These are phyloP conservation scores for Arabis alpina DNA, from an alignment of 345 rosid species.

Conservation along the genomic window DNA sequence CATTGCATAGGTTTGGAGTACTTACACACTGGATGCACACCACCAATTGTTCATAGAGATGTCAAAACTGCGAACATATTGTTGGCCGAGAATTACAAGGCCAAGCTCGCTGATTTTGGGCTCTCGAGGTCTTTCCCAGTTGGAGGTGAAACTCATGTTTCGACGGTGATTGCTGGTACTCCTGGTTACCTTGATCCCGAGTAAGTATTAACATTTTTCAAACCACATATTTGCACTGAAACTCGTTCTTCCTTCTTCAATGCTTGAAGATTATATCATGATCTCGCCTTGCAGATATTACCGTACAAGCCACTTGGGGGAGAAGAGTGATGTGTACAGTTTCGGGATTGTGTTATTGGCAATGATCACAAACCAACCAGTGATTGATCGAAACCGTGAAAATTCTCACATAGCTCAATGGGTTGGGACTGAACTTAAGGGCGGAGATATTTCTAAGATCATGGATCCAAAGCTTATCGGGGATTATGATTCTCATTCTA, in stretches of 20 bases:
- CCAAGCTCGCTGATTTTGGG: too few species aligned
- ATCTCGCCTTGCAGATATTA: neutral
- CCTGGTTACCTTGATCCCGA: too few species aligned
- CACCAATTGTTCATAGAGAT: too few species aligned
- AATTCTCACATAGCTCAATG: neutral
- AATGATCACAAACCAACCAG: slow-evolving; percentile 9
- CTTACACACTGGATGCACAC: too few species aligned
- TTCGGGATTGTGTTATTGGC: slow-evolving; percentile 9
- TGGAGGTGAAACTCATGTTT: too few species aligned
- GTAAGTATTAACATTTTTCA: too few species aligned
- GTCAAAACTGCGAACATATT: too few species aligned
- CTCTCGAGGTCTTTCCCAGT: too few species aligned
- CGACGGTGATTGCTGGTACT: too few species aligned
- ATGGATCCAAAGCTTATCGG: slow-evolving; percentile 18
- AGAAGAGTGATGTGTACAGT: slow-evolving; percentile 7
- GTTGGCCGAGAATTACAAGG: too few species aligned
- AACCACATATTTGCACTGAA: too few species aligned
- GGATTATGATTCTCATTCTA: neutral
- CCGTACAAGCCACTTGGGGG: neutral
- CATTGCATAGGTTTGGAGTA: too few species aligned
- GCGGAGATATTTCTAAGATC: slow-evolving; percentile 13
- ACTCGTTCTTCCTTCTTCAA: neutral
- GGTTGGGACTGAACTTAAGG: neutral
- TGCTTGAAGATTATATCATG: slow-evolving; percentile 14
- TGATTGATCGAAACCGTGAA: neutral